Evolutionary conservation across 768 basidiomycete genomes (phyloP), one percentile per base, ranked within the genome.

Genomic region (Clitopilus passeckerianus): DNA sequence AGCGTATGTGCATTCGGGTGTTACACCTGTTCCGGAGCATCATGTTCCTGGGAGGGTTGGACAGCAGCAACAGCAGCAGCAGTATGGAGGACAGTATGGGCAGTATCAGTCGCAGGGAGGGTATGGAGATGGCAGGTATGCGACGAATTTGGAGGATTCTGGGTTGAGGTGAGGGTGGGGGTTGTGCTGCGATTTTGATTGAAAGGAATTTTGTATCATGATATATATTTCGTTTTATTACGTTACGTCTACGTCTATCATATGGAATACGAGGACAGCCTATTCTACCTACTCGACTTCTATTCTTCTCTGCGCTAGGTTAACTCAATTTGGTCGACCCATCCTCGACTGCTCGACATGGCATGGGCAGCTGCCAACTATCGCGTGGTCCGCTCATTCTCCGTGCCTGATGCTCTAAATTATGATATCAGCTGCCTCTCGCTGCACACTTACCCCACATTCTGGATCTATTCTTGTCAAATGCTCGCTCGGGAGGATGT

Each of bases 51-150:
- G 43, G 44, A 59, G 41, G 15, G 27, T 37, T 24, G 58, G 37
- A 4, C 59, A 35, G 61, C 60, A 23, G 59, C 43, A 34, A 41
- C 54, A n/a, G 34, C 18, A 23, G 55, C 23, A 34, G 10, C 54
- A 55, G 30, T 54, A 41, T 14, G 37, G 37, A 15, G 37, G 37
- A 9, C 12, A 57, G 53, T 30, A 62, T 37, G 56, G 35, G 23
- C 58, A 41, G 37, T 14, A 41, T 14, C 14, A 41, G 37, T 30
- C 27, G 27, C 27, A 57, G 20, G 58, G 64, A 44, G 57, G 65
- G 54, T 83, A 83, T 68, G 71, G 67, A 16, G 68, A 74, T 18
- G 80, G 79, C 20, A 75, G 65, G 64, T 83, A 79, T 63, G 72
- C 79, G 24, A 83, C 80, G 41, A 73, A 81, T 67, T 65, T 83